A percentile compares a stretch with the other conserved stretches of the same genome.
These are phyloP conservation scores for Epichloe sp. DNA, from an alignment of 2,329 filamentous ascomycete genomes.

Conservation along the genomic window DNA sequence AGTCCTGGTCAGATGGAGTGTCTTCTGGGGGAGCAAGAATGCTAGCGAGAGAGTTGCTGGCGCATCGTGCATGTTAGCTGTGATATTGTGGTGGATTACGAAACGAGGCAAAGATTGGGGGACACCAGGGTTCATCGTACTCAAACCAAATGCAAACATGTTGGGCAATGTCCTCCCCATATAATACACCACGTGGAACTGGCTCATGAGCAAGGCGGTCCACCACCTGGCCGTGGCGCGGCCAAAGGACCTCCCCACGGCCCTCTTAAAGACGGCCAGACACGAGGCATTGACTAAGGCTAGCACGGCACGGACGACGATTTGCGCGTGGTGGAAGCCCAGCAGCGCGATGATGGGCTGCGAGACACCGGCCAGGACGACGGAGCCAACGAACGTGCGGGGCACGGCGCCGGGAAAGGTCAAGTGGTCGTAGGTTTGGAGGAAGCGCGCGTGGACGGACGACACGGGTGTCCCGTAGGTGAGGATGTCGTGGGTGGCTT, in stretches of 20 bases:
- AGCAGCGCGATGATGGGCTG: slow-evolving; percentile 50
- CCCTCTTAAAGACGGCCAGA: slow-evolving; percentile 51
- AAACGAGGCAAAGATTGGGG: background rate
- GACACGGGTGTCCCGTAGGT: slow-evolving; percentile 59
- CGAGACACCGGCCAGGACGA: slow-evolving; percentile 60
- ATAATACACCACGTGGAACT: slow-evolving; percentile 92
- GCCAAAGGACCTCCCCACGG: slow-evolving; percentile 57
- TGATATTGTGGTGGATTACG: background rate
- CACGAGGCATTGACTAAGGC: slow-evolving; percentile 62
- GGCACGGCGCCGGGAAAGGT: slow-evolving; percentile 85
- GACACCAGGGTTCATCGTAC: slow-evolving; percentile 33
- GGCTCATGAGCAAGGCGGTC: slow-evolving; percentile 59
- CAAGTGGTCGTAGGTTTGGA: slow-evolving; percentile 70
- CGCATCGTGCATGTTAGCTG: background rate
- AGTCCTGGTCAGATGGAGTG: slow-evolving; percentile 15
- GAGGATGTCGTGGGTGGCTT: slow-evolving; percentile 83
- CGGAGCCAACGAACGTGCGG: slow-evolving; percentile 74
- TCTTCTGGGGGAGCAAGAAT: slow-evolving; percentile 24
- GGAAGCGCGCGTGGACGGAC: slow-evolving; percentile 30
- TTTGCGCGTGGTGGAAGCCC: slow-evolving; percentile 41
- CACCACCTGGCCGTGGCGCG: slow-evolving; percentile 63
- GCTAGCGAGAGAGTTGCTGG: slow-evolving; percentile 53
- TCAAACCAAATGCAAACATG: slow-evolving; percentile 86
- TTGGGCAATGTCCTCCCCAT: slow-evolving; percentile 85
- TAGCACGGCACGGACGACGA: slow-evolving; percentile 61